These are phyloP conservation scores for Sphaerobolus stellatus DNA, from an alignment of 1,284 basidiomycete genomes.

Conservation along the genomic window DNA sequence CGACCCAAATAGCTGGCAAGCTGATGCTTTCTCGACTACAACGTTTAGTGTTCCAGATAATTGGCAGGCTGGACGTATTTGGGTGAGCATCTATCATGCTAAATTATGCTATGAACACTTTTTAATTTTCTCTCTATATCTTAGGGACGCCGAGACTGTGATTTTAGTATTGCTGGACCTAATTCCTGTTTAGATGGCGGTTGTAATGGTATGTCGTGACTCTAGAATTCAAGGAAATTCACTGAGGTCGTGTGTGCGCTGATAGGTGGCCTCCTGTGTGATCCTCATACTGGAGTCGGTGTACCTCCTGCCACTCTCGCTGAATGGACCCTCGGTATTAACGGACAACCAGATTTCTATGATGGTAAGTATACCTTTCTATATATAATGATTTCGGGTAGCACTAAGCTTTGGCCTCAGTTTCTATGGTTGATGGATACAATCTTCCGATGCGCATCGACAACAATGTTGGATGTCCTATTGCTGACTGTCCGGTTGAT, in stretches of 20 bases:
- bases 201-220: constrained; percentile 45
- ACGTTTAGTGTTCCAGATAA: constrained; percentile 46
- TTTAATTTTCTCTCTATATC: neutral
- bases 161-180: constrained; percentile 50
- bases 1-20: constrained; percentile 48
- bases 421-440: constrained; percentile 39
- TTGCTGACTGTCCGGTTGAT: constrained; percentile 53
- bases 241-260: too few relatives aligned
- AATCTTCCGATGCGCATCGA: constrained; percentile 58
- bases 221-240: too few relatives aligned
- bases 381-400: neutral
- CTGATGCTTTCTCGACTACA: constrained; percentile 34
- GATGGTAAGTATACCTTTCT: constrained; percentile 36
- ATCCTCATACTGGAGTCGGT: constrained; percentile 48
- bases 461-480: constrained; percentile 50
- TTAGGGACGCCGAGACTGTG: constrained; percentile 47
- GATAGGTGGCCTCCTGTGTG: constrained; percentile 55
- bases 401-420: neutral
- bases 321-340: constrained; percentile 51
- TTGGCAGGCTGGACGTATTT: constrained; percentile 50
- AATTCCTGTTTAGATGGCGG: constrained; percentile 56
- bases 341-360: constrained; percentile 43
- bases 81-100: constrained; percentile 34
- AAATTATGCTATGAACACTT: neutral
- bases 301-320: constrained; percentile 62